phyloP scores from a whole-genome alignment of 768 basidiomycete species.

The Boletus sensibilis region DNA sequence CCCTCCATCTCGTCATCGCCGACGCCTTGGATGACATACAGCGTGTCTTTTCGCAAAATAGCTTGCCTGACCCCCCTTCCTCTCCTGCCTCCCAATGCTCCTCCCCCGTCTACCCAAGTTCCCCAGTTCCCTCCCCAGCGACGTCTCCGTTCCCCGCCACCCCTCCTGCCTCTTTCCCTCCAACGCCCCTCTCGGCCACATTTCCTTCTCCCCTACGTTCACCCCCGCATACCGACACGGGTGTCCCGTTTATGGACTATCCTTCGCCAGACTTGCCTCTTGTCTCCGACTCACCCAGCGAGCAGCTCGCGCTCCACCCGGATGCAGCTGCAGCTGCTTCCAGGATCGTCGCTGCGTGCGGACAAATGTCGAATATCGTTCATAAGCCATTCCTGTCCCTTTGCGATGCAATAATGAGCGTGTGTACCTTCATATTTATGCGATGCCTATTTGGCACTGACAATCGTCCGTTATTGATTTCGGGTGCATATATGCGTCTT shows the following conservation, averaged over 20 bases:
- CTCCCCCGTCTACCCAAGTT: constrained; percentile 22
- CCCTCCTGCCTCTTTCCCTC: constrained; percentile 26
- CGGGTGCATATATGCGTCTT: constrained; percentile 15
- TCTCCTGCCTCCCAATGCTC: constrained; percentile 16
- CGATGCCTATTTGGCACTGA: constrained; percentile 1
- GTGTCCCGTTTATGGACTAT: constrained; percentile 40
- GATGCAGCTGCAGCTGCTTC: constrained; percentile 58
- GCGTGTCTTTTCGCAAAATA: constrained; percentile 44
- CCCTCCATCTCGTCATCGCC: constrained; percentile 64
- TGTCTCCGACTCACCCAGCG: constrained; percentile 45
- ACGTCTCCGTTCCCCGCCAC: constrained; percentile 23
- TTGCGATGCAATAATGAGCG: constrained; percentile 71
- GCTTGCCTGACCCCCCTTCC: constrained; percentile 6
- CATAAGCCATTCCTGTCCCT: constrained; percentile 69
- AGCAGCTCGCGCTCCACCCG: constrained; percentile 59
- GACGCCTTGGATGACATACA: constrained; percentile 70
- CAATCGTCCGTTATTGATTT: not conserved
- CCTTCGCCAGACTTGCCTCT: constrained; percentile 54
- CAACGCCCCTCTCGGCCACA: constrained; percentile 31
- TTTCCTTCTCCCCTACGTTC: constrained; percentile 18
- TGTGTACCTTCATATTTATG: constrained; percentile 34
- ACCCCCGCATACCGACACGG: not conserved
- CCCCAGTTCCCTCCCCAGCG: constrained; percentile 35
- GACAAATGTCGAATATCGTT: constrained; percentile 62
- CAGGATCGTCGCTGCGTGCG: constrained; percentile 66